A percentile compares a stretch with the other conserved stretches of the same genome.
phyloP scores from a whole-genome alignment of 2,329 filamentous ascomycete species.

The Colletotrichum noveboracense region DNA sequence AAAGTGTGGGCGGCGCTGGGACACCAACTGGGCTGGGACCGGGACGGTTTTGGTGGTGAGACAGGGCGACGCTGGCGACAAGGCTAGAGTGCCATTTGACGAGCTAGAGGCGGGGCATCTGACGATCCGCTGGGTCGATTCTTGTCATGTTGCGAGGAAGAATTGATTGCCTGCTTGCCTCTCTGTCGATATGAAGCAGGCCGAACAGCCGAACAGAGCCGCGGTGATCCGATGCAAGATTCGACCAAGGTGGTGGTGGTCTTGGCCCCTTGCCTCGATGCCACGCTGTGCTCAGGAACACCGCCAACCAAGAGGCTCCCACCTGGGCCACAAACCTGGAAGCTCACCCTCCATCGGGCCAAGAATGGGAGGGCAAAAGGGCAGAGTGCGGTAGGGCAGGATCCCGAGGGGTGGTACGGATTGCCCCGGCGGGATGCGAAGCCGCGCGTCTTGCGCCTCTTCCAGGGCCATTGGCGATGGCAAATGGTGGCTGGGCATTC shows the following conservation, averaged over 20 bases:
- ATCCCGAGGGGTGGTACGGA: neutral
- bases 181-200: neutral
- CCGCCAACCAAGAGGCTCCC: neutral
- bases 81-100: neutral
- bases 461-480: neutral
- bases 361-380: neutral
- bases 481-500: neutral
- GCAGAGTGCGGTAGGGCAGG: neutral
- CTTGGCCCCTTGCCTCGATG: neutral
- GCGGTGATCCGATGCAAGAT: slow-evolving; percentile 13
- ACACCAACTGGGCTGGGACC: neutral
- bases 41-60: slow-evolving; percentile 15
- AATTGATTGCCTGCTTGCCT: neutral
- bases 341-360: neutral
- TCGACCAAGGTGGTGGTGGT: neutral
- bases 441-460: slow-evolving; percentile 14
- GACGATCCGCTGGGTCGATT: slow-evolving; percentile 9
- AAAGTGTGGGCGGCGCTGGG: slow-evolving; percentile 3
- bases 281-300: neutral
- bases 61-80: slow-evolving; percentile 32
- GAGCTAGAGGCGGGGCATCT: slow-evolving; percentile 13
- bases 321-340: neutral
- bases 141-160: neutral
- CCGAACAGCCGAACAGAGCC: neutral
- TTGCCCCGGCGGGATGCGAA: neutral